Evolutionary conservation across 495 filamentous ascomycete species (phyloP), one percentile per base, ranked within the genome.

Genomic region (Hyaloscypha hepaticicola): DNA sequence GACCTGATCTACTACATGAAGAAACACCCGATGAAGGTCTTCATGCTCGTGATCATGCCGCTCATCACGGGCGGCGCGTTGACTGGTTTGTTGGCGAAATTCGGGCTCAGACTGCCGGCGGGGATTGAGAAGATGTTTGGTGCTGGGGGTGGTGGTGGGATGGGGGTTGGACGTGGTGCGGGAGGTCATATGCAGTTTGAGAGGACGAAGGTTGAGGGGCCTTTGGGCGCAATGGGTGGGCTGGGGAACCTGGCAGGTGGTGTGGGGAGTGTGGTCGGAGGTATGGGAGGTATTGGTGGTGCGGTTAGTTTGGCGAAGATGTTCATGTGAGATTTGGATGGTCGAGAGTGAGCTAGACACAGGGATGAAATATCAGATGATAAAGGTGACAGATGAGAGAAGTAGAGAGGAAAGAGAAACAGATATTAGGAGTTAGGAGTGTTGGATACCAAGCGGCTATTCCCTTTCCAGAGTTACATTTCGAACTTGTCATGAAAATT

Each of bases 41-140:
- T 96, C 75, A 85, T 93, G 79, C 80, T 95, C 21, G 88, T 96
- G 31, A 84, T 96, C 59, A 82, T 96, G 80, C 93, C 93, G 22
- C 79, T 97, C 53, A 78, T 96, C 62, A 91, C 88, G 0, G 90
- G 90, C 56, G 93, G 93, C 6, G 87, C 90, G 27, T 75, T 97
- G 69, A 83, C 84, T 3, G 87, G 85, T 28, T 74, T 96, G 25
- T 79, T 95, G 14, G 82, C 82, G 25, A 85, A 87, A 75, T 86
- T 97, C 72, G 92, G 92, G 0, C 78, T 97, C 49, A 78, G 86
- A 48, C 70, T 97, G 69, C 92, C 93, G 1, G 77, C 75, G 9
- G 75, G 78, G 3, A 67, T 91, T 53, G 76, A 79, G 67, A 76
- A 78, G 58, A 76, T 87, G 74, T 73, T 88, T 24, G 83, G 83